Evolutionary conservation across 495 filamentous ascomycete species (phyloP).

Genomic region (Hyaloscypha variabilis): DNA sequence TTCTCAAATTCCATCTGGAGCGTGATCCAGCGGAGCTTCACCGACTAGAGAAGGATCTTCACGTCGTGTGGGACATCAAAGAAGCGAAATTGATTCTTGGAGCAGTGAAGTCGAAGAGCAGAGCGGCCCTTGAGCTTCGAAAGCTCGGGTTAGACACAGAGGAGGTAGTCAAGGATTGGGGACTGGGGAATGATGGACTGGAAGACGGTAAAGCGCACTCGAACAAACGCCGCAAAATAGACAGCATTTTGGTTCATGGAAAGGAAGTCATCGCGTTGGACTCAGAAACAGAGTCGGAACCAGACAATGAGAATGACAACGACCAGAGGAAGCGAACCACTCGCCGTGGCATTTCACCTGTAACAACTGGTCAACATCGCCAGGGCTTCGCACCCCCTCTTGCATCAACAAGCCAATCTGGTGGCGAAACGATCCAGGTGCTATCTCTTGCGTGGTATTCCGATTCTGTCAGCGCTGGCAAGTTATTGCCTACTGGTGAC

Average conservation of each 20-base stretch:
- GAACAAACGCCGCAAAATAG: conserved; percentile 22
- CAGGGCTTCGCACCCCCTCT: too few relatives aligned
- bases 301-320: not conserved
- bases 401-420: not conserved
- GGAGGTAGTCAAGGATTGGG: conserved; percentile 11
- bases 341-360: not conserved
- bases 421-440: conserved; percentile 56
- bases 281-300: conserved; percentile 34
- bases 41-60: conserved; percentile 63
- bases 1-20: conserved; percentile 71
- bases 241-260: conserved; percentile 9
- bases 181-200: not conserved
- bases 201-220: not conserved
- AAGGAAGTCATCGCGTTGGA: conserved; percentile 28
- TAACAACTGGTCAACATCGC: not conserved
- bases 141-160: conserved; percentile 53
- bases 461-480: conserved; percentile 55
- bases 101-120: conserved; percentile 65
- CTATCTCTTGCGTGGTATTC: conserved; percentile 78
- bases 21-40: conserved; percentile 53
- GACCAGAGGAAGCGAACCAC: not conserved
- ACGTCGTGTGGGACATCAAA: conserved; percentile 69
- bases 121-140: conserved; percentile 78
- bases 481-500: conserved; percentile 56
- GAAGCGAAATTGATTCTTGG: conserved; percentile 78